Evolutionary conservation across 2,329 filamentous ascomycete species (phyloP).

Genomic region (Aspergillus sp.): DNA sequence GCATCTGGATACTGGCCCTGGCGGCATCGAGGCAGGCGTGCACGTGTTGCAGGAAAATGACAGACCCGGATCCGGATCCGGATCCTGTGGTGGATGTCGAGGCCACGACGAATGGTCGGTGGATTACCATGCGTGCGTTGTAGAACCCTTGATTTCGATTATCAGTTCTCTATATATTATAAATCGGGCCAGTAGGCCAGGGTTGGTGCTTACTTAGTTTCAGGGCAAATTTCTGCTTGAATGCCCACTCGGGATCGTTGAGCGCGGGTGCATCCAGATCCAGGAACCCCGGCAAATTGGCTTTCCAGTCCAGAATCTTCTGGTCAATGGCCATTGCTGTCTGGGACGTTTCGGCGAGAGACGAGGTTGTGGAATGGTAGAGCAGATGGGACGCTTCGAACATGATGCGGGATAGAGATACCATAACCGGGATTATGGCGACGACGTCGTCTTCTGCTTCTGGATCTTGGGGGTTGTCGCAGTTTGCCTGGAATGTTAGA

Average conservation of each 20-base stretch:
- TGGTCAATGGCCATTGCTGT: constrained; percentile 14
- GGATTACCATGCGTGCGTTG: constrained; percentile 21
- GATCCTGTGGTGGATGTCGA: constrained; percentile 6
- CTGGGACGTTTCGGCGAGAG: constrained; percentile 12
- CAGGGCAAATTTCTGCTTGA: constrained; percentile 23
- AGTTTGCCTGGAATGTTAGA: constrained; percentile 1
- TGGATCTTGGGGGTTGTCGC: constrained; percentile 5
- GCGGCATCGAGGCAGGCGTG: constrained; percentile 19
- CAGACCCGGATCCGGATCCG: constrained; percentile 4
- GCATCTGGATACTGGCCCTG: constrained; percentile 17
- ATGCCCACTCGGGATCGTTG: constrained; percentile 21
- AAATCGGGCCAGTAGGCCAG: too few species aligned
- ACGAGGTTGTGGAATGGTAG: constrained; percentile 13
- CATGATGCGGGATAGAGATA: constrained; percentile 17
- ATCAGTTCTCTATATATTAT: background rate
- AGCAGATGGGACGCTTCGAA: constrained; percentile 19
- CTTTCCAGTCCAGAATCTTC: constrained; percentile 14
- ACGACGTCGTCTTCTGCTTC: constrained; percentile 15
- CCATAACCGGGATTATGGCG: constrained; percentile 18
- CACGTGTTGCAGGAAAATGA: constrained; percentile 11
- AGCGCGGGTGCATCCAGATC: constrained; percentile 13
- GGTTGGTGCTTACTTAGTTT: constrained; percentile 16
- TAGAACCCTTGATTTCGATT: constrained; percentile 14
- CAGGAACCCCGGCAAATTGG: constrained; percentile 10
- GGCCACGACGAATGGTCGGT: constrained; percentile 17